A percentile compares a stretch with the other conserved stretches of the same genome.
Evolutionary conservation across 2,329 filamentous ascomycete genomes (phyloP).

Genomic region (Beauveria brongniartii): DNA sequence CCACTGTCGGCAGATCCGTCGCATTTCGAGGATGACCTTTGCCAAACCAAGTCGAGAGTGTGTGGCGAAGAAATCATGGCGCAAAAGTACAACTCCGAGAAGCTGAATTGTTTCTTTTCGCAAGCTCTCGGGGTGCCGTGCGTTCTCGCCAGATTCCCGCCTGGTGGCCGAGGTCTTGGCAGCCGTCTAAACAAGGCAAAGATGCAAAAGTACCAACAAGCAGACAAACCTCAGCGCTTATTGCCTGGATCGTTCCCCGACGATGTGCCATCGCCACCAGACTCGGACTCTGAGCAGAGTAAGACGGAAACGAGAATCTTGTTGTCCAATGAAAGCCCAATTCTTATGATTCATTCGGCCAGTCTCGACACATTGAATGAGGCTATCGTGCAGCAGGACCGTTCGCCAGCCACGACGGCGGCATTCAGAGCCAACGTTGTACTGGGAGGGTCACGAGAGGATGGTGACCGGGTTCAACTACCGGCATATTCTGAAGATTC

Average conservation of each 20-base stretch:
- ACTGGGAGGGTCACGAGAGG: conserved; percentile 37
- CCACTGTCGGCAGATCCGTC: conserved; percentile 62
- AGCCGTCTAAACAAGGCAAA: conserved; percentile 66
- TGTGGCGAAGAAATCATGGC: conserved; percentile 74
- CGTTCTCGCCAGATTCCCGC: conserved; percentile 74
- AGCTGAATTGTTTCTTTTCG: conserved; percentile 72
- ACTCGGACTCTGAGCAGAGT: conserved; percentile 44
- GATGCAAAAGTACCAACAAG: conserved; percentile 49
- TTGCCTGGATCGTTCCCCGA: conserved; percentile 47
- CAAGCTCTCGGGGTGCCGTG: conserved; percentile 69
- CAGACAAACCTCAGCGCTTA: conserved; percentile 14
- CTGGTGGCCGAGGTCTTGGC: conserved; percentile 49
- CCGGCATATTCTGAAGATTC: conserved; percentile 69
- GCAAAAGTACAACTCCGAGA: conserved; percentile 57
- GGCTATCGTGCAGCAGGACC: conserved; percentile 54
- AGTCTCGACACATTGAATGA: conserved; percentile 74
- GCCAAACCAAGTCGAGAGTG: conserved; percentile 53
- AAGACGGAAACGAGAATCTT: conserved; percentile 49
- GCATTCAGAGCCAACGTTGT: conserved; percentile 89
- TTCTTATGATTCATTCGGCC: conserved; percentile 72
- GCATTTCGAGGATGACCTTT: conserved; percentile 37
- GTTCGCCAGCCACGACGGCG: conserved; percentile 58
- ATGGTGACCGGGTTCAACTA: conserved; percentile 27
- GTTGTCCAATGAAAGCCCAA: conserved; percentile 88
- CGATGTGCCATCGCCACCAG: conserved; percentile 44